Evolutionary conservation across 441 rosid genomes (phyloP).

Genomic region (Adansonia gregorii): DNA sequence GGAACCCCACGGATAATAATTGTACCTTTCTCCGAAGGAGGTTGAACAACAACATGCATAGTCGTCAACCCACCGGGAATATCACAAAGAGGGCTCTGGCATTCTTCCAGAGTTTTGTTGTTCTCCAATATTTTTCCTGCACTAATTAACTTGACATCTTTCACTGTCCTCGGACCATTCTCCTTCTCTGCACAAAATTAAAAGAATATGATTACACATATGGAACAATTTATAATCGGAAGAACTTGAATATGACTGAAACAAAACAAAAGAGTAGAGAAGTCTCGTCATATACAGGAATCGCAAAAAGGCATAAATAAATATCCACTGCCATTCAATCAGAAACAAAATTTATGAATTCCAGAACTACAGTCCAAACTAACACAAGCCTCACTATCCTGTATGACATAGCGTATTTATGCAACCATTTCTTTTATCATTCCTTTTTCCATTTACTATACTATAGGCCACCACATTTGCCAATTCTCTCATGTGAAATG

Average conservation of each 20-base stretch:
- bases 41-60: slow-evolving; percentile 95
- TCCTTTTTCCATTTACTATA: neutral
- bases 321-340: neutral
- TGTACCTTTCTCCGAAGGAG: slow-evolving; percentile 69
- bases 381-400: neutral
- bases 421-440: neutral
- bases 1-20: neutral
- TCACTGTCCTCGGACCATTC: slow-evolving; percentile 83
- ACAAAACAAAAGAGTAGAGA: slow-evolving; percentile 18
- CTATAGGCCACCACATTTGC: neutral
- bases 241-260: neutral
- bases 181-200: slow-evolving; percentile 62
- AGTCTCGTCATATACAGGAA: neutral
- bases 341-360: neutral
- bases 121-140: slow-evolving; percentile 95
- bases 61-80: slow-evolving; percentile 86
- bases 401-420: neutral
- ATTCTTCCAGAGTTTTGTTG: slow-evolving; percentile 77
- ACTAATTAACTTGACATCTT: slow-evolving; percentile 89
- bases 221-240: neutral
- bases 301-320: neutral
- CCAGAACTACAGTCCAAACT: neutral
- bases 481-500: neutral
- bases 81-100: slow-evolving; percentile 79
- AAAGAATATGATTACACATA: slow-evolving; percentile 15